These are phyloP conservation scores for Rubia balearica DNA, from an alignment of 305 asterid species.

Conservation along the genomic window DNA sequence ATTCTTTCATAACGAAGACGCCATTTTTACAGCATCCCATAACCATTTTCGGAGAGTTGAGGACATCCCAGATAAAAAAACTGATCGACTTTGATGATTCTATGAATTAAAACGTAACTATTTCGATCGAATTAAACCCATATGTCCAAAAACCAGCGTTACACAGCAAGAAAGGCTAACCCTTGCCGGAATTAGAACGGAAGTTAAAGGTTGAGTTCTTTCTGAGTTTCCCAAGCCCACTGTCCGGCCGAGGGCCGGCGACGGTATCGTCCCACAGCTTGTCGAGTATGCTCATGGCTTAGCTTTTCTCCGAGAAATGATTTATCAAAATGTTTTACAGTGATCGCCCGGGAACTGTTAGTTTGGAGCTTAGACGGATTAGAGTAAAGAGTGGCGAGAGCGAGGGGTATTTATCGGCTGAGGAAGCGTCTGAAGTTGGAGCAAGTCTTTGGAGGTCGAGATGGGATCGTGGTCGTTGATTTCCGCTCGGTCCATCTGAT, in stretches of 20 bases:
- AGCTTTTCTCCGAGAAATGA: neutral
- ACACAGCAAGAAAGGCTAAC: slow-evolving; percentile 42
- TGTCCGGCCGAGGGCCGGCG: slow-evolving; percentile 89
- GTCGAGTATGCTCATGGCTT: slow-evolving; percentile 58
- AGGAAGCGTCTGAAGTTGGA: slow-evolving; percentile 27
- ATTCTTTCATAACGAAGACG: neutral
- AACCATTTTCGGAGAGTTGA: neutral
- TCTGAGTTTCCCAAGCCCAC: slow-evolving; percentile 81
- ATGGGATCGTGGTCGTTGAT: slow-evolving; percentile 36
- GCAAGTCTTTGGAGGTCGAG: slow-evolving; percentile 22
- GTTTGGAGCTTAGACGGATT: neutral
- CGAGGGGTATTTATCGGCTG: slow-evolving; percentile 38
- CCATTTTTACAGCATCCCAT: neutral
- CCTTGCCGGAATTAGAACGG: slow-evolving; percentile 61
- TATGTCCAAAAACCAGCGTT: slow-evolving; percentile 18
- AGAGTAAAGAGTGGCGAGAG: neutral
- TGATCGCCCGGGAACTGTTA: neutral
- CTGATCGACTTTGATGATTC: neutral
- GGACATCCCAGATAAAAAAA: neutral
- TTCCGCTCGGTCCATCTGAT: slow-evolving; percentile 18
- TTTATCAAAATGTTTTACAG: neutral
- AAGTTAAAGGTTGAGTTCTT: slow-evolving; percentile 52
- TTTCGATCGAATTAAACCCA: no score
- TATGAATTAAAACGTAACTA: neutral
- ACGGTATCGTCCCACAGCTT: slow-evolving; percentile 86